A percentile compares a stretch with the other conserved stretches of the same genome.
These are phyloP conservation scores for Helichrysum umbraculigerum DNA, from an alignment of 129 eudicot genomes.

Conservation along the genomic window DNA sequence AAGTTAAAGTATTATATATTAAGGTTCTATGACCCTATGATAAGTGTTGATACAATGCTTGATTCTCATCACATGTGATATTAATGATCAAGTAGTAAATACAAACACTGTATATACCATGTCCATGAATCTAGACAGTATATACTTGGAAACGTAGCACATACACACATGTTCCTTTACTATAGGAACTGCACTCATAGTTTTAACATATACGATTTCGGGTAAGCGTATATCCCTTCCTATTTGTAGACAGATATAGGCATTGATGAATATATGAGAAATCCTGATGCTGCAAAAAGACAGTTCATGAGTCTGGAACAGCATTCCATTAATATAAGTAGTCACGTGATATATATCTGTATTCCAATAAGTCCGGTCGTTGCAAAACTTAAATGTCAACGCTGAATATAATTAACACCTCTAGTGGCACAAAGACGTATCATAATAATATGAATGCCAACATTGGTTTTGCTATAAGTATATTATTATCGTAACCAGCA, in stretches of 20 bases:
- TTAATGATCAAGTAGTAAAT: conserved; percentile 2
- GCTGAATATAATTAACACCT: background rate
- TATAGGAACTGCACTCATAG: background rate
- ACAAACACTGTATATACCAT: background rate
- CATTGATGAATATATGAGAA: background rate
- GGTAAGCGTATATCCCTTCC: conserved; percentile 9
- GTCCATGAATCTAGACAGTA: background rate
- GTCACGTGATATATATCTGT: background rate
- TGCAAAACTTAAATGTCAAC: background rate
- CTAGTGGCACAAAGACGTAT: background rate
- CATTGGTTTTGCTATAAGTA: conserved; percentile 8
- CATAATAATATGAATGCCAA: background rate
- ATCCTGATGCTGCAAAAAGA: conserved; percentile 1
- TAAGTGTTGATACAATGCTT: conserved; percentile 7
- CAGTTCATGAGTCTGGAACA: background rate
- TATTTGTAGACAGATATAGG: background rate
- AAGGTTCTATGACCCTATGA: background rate
- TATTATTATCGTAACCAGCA: background rate
- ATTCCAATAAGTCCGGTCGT: background rate
- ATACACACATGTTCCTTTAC: background rate
- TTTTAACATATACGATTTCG: background rate
- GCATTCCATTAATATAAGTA: background rate
- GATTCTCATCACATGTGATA: conserved; percentile 3
- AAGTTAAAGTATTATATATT: too few species aligned
- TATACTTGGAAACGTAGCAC: too few species aligned